Evolutionary conservation across 139 green algal species (phyloP).

Genomic region (Coelastrella sp.): DNA sequence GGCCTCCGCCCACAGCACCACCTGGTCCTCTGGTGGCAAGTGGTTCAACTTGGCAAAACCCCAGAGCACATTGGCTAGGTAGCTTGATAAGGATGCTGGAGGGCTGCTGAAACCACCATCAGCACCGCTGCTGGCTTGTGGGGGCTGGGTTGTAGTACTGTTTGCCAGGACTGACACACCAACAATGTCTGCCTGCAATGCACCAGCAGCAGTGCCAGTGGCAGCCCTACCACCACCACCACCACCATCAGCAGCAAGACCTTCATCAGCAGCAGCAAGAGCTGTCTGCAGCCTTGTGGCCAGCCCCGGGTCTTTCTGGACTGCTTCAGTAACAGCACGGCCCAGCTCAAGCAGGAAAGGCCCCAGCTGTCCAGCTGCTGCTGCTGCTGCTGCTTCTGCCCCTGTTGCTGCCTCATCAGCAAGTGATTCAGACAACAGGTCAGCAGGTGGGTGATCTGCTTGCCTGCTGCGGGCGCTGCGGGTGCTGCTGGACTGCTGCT

Average conservation of each 20-base stretch:
- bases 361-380: not conserved
- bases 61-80: slow-evolving; percentile 21
- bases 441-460: no score
- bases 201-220: not conserved
- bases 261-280: not conserved
- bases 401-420: not conserved
- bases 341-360: slow-evolving; percentile 6
- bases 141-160: not conserved
- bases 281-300: not conserved
- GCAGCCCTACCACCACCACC: not conserved
- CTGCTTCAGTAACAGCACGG: not conserved
- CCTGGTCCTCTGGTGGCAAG: not conserved
- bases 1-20: slow-evolving; percentile 11
- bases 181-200: no score
- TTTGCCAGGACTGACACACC: not conserved
- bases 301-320: not conserved
- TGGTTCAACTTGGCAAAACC: slow-evolving; percentile 39
- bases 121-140: not conserved
- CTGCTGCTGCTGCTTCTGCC: not conserved
- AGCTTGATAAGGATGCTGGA: not conserved
- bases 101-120: slow-evolving; percentile 6
- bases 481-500: not conserved
- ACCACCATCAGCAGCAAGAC: not conserved
- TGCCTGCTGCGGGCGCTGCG: not conserved
- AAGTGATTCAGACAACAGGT: not conserved